Evolutionary conservation across 2,329 filamentous ascomycete species (phyloP), one percentile per base, ranked within the genome.

Genomic region (Neopestalotiopsis clavispora): DNA sequence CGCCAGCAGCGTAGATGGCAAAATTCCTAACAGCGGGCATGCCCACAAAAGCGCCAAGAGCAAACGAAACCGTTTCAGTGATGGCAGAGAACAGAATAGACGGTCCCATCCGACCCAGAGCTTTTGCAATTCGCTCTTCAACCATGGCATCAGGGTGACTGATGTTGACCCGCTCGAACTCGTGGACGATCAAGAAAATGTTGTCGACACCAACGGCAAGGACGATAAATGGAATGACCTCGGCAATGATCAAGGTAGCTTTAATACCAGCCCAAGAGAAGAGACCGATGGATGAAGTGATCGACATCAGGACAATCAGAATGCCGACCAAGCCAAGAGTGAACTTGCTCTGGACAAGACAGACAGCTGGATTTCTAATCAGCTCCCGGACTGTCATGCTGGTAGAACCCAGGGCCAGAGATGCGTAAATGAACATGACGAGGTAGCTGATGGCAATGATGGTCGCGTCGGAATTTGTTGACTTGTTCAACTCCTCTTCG

Each of bases 11-110:
- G 78, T 99, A 99, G 2, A 95, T 91, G 17, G 96, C 97, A 81
- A 99, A 99, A 80, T 99, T 99, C 71, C 94, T 90, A 58, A 99
- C 97, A 1, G 96, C 96, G 17, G 97, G 96, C 96, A 99, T 99
- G 63, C 95, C 95, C 6, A 98, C 97, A 70, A 96, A 95, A 57
- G 94, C 93, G 13, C 96, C 96, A 12, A 99, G 87, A 1, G 94
- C 92, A 79, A 99, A 99, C 2, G 95, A 95, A 30, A 95, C 90
- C 0, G 95, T 99, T 80, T 99, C 96, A 0, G 95, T 98, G 42
- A 93, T 86, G n/a, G 95, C 95, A 9, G 96, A 98, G 56, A 99
- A 91, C 20, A 99, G 87, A 67, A 99, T 98, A 1, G 95, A 98
- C 2, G 96, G 96, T 0, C 96, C 96, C 91, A 99, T 99, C 67